Conservation (phyloP, 2,329 filamentous ascomycete species). For the Curvularia hawaiiensis region DNA sequence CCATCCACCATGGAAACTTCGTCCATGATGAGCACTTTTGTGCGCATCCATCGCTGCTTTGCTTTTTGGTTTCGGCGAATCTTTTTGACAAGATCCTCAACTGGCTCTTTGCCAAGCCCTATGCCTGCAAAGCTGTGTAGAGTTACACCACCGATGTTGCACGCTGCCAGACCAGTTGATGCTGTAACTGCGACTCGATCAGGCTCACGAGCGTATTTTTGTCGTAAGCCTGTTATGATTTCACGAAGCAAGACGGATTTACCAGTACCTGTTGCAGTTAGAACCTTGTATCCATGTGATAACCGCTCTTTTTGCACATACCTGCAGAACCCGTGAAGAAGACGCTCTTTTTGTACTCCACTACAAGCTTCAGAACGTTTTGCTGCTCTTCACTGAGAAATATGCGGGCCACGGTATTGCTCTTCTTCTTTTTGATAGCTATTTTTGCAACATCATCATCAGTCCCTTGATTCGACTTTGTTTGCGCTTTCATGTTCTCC, state of each 20-base stretch:
- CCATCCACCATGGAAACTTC: constrained; percentile 99
- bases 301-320: constrained; percentile 20
- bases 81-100: constrained; percentile 82
- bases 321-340: constrained; percentile 98
- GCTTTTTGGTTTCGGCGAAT: constrained; percentile 88
- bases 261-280: constrained; percentile 66
- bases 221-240: constrained; percentile 80
- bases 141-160: constrained; percentile 95
- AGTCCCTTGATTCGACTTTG: constrained; percentile 44
- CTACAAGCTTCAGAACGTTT: constrained; percentile 81
- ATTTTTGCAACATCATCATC: constrained; percentile 57
- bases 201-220: constrained; percentile 75
- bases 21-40: constrained; percentile 87
- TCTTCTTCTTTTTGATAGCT: constrained; percentile 50
- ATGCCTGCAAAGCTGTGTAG: constrained; percentile 96
- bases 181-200: constrained; percentile 92
- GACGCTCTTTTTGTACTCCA: constrained; percentile 80
- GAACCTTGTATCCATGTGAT: neutral
- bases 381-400: constrained; percentile 86
- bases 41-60: constrained; percentile 84
- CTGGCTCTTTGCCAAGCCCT: constrained; percentile 89
- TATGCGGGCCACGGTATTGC: constrained; percentile 59
- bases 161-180: constrained; percentile 93
- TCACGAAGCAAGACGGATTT: constrained; percentile 95
- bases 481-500: constrained; percentile 62